Percentiles rank a stretch among this genome's conserved stretches.
These are phyloP conservation scores for Salvia hispanica DNA, from an alignment of 257 asterid species.

Conservation along the genomic window DNA sequence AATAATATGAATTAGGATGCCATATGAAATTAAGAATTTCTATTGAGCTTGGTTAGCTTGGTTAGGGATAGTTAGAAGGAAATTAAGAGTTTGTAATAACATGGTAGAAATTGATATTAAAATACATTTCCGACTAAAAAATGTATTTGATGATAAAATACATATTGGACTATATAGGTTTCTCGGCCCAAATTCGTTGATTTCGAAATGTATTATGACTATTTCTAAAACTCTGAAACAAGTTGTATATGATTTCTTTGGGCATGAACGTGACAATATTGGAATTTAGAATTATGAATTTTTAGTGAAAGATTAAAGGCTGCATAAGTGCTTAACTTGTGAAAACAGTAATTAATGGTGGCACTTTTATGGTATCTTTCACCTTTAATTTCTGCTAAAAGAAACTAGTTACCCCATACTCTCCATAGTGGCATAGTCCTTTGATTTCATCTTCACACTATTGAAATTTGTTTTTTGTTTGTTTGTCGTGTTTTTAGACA, in stretches of 20 bases:
- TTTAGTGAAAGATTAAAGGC: neutral
- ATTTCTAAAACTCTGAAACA: neutral
- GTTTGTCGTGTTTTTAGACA: no score
- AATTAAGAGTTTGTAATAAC: no score
- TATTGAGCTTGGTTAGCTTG: no score
- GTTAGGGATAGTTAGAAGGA: no score
- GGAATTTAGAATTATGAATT: neutral
- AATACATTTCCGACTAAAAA: no score
- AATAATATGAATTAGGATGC: no score
- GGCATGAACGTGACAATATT: slow-evolving; percentile 1
- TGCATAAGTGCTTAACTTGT: neutral
- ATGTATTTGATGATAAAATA: no score
- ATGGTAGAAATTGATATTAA: no score
- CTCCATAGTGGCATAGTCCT: neutral
- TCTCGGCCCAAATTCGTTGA: slow-evolving; percentile 17
- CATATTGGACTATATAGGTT: neutral
- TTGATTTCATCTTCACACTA: neutral
- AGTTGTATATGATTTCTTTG: neutral
- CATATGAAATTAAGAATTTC: no score
- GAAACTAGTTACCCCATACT: neutral
- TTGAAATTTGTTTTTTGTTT: neutral
- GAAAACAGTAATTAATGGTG: neutral
- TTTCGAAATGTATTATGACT: neutral
- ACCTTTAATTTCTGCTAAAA: neutral
- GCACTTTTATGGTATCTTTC: neutral